Percentiles rank a stretch among this genome's conserved stretches.
Evolutionary conservation across 441 rosid species (phyloP).

Genomic region (Syzygium syzygioides): DNA sequence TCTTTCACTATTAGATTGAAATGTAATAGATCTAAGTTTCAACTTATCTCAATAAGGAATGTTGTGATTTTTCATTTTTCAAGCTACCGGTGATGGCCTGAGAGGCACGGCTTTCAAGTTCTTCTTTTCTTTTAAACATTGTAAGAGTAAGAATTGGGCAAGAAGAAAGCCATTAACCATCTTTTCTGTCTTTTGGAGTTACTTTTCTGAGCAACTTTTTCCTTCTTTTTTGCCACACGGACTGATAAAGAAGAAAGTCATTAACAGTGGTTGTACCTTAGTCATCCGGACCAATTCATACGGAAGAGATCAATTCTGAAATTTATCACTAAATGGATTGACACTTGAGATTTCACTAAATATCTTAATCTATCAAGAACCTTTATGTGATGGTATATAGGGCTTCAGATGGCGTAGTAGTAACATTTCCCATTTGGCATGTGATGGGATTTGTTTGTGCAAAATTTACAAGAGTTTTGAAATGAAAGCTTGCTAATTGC

Average conservation of each 20-base stretch:
- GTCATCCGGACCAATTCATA: not conserved
- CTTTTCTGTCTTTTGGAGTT: not conserved
- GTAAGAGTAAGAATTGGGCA: no score
- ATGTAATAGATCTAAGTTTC: no score
- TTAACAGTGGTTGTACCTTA: not conserved
- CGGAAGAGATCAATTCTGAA: not conserved
- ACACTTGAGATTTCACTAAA: not conserved
- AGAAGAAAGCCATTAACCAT: not conserved
- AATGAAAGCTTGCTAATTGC: no score
- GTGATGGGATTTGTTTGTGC: no score
- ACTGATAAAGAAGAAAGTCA: not conserved
- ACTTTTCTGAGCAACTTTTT: not conserved
- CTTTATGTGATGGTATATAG: not conserved
- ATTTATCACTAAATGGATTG: not conserved
- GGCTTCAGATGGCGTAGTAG: no score
- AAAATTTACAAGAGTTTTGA: no score
- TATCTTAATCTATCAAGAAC: rapidly evolving
- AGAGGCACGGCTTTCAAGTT: not conserved
- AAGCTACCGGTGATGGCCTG: not conserved
- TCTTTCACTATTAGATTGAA: no score
- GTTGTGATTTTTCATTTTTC: not conserved
- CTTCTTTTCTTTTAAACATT: no score
- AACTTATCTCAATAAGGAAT: no score
- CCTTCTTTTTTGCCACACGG: not conserved
- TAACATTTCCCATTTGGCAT: no score